phyloP scores from a whole-genome alignment of 2,329 filamentous ascomycete species.

The Diaporthe ilicicola region DNA sequence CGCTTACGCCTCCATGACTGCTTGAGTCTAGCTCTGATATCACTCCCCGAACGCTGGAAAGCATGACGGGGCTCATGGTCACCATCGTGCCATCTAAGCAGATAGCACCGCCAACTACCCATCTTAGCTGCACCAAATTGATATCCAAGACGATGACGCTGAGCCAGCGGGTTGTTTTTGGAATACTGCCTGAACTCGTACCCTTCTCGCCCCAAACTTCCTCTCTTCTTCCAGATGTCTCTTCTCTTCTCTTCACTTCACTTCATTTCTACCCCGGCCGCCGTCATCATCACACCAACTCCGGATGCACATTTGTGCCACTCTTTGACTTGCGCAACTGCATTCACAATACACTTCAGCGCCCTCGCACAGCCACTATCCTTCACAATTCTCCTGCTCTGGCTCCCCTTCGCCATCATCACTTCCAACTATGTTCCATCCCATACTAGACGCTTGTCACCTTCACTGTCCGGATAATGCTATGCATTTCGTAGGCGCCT shows the following conservation, averaged over 20 bases:
- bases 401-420: neutral
- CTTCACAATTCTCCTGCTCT: neutral
- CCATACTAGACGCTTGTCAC: neutral
- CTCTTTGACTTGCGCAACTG: neutral
- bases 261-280: neutral
- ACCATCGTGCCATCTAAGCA: neutral
- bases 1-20: neutral
- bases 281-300: neutral
- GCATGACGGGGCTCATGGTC: neutral
- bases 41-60: neutral
- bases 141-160: neutral
- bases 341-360: no score
- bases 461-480: no score
- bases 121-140: neutral
- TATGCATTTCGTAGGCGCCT: no score
- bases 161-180: neutral
- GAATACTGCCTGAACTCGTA: neutral
- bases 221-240: neutral
- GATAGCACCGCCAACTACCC: neutral
- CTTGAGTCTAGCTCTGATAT: neutral
- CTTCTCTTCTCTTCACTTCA: neutral
- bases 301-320: neutral
- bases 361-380: no score
- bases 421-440: neutral
- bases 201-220: neutral